Percentiles rank a stretch among this genome's conserved stretches.
Conservation (phyloP, 495 filamentous ascomycete species). For the Neurospora sp. region DNA sequence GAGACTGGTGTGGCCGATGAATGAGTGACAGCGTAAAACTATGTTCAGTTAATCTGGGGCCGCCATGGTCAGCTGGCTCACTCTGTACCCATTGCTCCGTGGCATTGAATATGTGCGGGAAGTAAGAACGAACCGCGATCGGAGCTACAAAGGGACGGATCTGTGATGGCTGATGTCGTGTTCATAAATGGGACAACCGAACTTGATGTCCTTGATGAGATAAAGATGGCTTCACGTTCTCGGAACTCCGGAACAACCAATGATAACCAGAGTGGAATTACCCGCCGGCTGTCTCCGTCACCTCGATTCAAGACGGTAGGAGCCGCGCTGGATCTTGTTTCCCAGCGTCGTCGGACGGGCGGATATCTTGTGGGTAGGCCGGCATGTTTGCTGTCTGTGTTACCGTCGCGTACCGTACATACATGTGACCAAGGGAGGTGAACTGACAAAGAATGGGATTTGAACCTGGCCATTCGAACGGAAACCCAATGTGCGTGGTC, state of each 20-base stretch:
- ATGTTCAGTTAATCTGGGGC: neutral
- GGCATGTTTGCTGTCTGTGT: neutral
- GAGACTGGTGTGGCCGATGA: neutral
- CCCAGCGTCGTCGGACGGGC: neutral
- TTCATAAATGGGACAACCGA: neutral
- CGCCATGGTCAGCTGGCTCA: neutral
- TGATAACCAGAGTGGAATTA: neutral
- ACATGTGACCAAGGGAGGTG: neutral
- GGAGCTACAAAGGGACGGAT: neutral
- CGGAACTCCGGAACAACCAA: neutral
- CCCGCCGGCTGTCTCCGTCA: neutral
- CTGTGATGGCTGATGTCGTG: neutral
- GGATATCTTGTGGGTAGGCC: neutral
- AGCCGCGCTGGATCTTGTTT: neutral
- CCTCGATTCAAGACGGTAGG: neutral
- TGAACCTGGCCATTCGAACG: neutral
- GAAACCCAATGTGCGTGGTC: neutral
- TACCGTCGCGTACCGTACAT: neutral
- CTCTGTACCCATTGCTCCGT: neutral
- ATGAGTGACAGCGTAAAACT: neutral
- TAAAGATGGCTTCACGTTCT: neutral
- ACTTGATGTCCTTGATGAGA: neutral
- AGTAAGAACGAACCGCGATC: neutral
- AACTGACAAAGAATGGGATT: neutral
- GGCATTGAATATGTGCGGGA: neutral